Evolutionary conservation across 2,329 filamentous ascomycete genomes (phyloP), one percentile per base, ranked within the genome.

Genomic region (Pyrenophora seminiperda): DNA sequence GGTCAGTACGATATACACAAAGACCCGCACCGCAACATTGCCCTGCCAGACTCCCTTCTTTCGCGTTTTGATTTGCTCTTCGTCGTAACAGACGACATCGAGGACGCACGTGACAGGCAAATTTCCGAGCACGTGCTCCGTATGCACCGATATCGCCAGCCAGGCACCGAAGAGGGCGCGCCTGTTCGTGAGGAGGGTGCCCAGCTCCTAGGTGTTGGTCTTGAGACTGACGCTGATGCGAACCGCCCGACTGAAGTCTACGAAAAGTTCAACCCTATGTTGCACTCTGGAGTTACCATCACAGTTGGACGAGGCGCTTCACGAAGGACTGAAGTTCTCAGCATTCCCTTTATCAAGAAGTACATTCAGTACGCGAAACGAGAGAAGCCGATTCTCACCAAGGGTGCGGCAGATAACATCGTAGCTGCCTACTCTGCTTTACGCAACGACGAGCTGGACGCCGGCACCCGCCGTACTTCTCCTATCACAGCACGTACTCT

Each of bases 21-120:
- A 70, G 94, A 99, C 70, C 94, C 94, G 0, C 94, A 99, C 78
- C 93, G 94, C 76, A 99, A 99, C 75, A 99, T 99, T 63, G 94
- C 94, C 7, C 83, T 99, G 10, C 94, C 94, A 0, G 94, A 99
- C 73, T 99, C 94, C 3, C 84, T 99, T 0, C 81, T 99, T 6
- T 97, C 94, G 4, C 94, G 94, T 89, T 99, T 99, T 73, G 94
- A 99, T 85, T 81, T 99, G 63, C 81, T 99, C 2, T 99, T 99
- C 68, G 89, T 99, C 38, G 92, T 99, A 36, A 99, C 94, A 1
- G 94, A 99, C 72, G 94, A 99, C 66, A 97, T 99, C 58, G 93
- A 99, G 66, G 94, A 99, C 70, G 85, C 90, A 2, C 83, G 91
- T 41, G 94, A 99, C 74, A 83, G 94, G 39, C 87, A 91, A 68